A percentile compares a stretch with the other conserved stretches of the same genome.
These are phyloP conservation scores for Canavalia gladiata DNA, from an alignment of 306 rosid genomes.

Conservation along the genomic window DNA sequence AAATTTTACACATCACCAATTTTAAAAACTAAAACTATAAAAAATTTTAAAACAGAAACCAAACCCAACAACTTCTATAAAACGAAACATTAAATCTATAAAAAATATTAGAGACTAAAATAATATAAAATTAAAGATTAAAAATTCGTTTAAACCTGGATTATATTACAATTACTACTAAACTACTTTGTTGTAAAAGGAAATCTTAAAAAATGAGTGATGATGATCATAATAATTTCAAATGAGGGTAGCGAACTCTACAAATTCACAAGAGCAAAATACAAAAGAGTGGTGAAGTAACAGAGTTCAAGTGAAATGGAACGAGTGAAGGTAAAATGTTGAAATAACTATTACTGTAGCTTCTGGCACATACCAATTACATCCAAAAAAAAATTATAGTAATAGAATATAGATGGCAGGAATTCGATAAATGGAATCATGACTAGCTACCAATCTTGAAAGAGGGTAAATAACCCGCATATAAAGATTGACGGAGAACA, in stretches of 20 bases:
- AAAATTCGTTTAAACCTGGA: no score
- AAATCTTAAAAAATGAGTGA: background rate
- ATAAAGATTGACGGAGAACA: constrained; percentile 37
- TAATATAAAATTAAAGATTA: no score
- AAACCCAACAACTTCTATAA: no score
- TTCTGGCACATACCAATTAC: constrained; percentile 50
- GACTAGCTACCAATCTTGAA: constrained; percentile 36
- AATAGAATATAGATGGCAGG: constrained; percentile 47
- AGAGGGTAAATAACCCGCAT: constrained; percentile 39
- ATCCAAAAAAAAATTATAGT: constrained; percentile 31
- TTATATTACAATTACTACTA: background rate
- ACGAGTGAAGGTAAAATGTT: constrained; percentile 40
- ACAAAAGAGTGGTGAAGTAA: background rate
- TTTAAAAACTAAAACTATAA: no score
- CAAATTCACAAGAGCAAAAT: background rate
- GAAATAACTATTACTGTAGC: constrained; percentile 53
- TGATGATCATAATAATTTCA: background rate
- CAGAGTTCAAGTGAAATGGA: constrained; percentile 1
- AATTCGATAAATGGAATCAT: constrained; percentile 46
- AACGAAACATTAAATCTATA: no score
- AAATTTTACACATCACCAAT: no score
- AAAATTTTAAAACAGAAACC: no score
- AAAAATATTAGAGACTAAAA: no score
- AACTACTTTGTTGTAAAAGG: background rate
- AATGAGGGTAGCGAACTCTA: background rate